These are phyloP conservation scores for Samsoniella hepiali DNA, from an alignment of 2,329 filamentous ascomycete genomes.

Conservation along the genomic window DNA sequence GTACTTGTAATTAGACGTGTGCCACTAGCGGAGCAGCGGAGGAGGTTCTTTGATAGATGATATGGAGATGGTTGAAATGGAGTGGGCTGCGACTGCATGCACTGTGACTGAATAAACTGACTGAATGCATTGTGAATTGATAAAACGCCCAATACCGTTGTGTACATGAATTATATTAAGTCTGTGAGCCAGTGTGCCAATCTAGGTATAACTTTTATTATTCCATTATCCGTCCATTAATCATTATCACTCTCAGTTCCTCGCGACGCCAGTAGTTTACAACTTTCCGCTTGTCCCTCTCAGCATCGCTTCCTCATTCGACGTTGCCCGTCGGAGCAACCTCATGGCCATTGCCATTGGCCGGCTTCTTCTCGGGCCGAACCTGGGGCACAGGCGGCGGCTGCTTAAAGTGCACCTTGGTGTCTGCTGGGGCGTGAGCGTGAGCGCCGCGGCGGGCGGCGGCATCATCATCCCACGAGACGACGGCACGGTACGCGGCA, in stretches of 20 bases:
- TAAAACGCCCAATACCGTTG: not conserved
- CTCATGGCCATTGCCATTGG: not conserved
- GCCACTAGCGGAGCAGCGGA: constrained; percentile 22
- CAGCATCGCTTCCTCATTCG: not conserved
- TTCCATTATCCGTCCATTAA: not conserved
- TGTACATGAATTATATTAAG: not conserved
- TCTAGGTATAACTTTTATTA: not conserved
- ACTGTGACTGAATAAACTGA: not conserved
- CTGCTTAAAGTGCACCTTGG: not conserved
- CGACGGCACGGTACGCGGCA: constrained; percentile 43
- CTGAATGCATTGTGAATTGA: not conserved
- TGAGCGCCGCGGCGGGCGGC: not conserved
- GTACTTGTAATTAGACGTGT: constrained; percentile 71
- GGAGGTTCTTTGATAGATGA: constrained; percentile 7
- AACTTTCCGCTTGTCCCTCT: not conserved
- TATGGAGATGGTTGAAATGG: constrained; percentile 8
- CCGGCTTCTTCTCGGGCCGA: constrained; percentile 9
- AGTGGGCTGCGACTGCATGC: not conserved
- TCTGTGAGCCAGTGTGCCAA: not conserved
- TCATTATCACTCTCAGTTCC: not conserved
- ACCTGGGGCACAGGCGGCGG: constrained; percentile 6
- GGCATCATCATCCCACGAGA: constrained; percentile 20
- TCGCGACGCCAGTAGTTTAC: no score
- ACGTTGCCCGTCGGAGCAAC: not conserved
- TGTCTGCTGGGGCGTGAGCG: not conserved